Base-by-base conservation (phyloP, 1,284 basidiomycete genomes). In the Sanghuangporus sanghuang region DNA sequence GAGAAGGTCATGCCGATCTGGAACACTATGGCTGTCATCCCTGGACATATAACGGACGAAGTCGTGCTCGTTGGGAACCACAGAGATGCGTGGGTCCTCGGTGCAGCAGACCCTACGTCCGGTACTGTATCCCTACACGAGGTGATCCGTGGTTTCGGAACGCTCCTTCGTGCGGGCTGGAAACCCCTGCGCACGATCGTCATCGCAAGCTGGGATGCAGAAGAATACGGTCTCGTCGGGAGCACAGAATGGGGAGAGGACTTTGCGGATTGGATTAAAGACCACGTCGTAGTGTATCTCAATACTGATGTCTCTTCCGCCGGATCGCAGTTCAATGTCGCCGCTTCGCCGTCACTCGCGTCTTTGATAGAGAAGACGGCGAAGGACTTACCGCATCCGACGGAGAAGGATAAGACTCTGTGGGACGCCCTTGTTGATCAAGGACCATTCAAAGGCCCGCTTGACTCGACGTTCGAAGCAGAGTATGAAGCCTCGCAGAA, bases 171-270 rank as follows among this genome's bases (percentile, higher is more conserved):
- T 67, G 78, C 77, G 14, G 95, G 94, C 32, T 98, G 96, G 96
- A 91, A 86, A 70, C 96, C 96, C 3, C 76, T 95, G 46, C 80
- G 95, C 63, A 96, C 92, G 16, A 86, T 96, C 69, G 76, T 96
- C n/a, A 81, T 98, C 59, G 93, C 92, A 3, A 91, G 87, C 67
- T 97, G 93, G 95, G 94, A 96, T 74, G 96, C 86, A 0, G 95
- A 98, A 77, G 96, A 95, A 85, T 93, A 94, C 66, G 94, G 94
- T 35, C 81, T 96, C 42, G 78, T 97, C 52, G 95, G 95, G 11
- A 89, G 87, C 69, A 95, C 92, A 6, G 93, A 96, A 75, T 95
- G 87, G 81, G 90, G 87, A 6, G 95, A 96, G 76, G 93, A 96
- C 73, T 96, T 95, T 73, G 79, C 87, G 1, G 79, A 86, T 36